phyloP scores from a whole-genome alignment of 2,329 filamentous ascomycete genomes.

The Curvularia sp. region DNA sequence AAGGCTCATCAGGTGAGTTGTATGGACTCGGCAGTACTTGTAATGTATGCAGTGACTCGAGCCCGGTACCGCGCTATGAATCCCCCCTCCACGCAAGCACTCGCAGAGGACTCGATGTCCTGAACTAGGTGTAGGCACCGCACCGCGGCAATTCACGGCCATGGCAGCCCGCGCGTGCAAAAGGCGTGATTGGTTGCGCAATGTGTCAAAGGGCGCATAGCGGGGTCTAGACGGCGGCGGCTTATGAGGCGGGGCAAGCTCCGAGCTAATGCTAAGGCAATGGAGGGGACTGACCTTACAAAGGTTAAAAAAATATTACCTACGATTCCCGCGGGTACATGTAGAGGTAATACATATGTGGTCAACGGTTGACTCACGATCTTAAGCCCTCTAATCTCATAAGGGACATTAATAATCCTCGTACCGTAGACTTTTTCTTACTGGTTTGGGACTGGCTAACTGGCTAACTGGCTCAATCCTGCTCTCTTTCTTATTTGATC shows the following conservation, averaged over 20 bases:
- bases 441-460: background rate
- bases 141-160: constrained; percentile 39
- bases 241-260: constrained; percentile 23
- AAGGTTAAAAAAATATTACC: constrained; percentile 37
- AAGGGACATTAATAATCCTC: constrained; percentile 3
- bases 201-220: constrained; percentile 35
- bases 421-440: background rate
- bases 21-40: constrained; percentile 4
- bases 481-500: background rate
- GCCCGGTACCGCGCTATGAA: constrained; percentile 1
- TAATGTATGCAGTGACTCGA: constrained; percentile 2
- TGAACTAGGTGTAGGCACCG: constrained; percentile 10
- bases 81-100: background rate
- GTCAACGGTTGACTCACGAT: constrained; percentile 29
- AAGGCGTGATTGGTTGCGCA: constrained; percentile 24
- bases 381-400: constrained; percentile 11
- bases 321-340: constrained; percentile 30
- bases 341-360: constrained; percentile 31
- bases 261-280: constrained; percentile 22
- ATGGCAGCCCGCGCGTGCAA: constrained; percentile 2
- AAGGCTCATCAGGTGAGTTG: constrained; percentile 13
- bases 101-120: background rate
- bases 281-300: constrained; percentile 19
- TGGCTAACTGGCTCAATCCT: constrained; percentile 10
- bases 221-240: constrained; percentile 28